Conservation (phyloP, 495 filamentous ascomycete species). For the Arthonia radiata region DNA sequence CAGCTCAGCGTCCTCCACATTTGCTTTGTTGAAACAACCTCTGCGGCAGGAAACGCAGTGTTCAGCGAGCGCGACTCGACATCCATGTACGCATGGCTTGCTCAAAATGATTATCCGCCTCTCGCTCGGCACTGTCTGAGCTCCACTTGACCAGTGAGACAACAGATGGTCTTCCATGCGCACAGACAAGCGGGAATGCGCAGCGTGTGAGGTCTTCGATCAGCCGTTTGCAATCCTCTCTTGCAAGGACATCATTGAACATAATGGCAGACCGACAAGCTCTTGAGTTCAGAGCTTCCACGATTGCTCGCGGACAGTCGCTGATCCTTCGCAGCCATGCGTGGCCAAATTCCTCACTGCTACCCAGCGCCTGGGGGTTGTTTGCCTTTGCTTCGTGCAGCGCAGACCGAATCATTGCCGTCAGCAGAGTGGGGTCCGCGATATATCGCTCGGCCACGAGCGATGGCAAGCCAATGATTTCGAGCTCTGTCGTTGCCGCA, state of each 20-base stretch:
- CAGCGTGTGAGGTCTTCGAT: conserved; percentile 37
- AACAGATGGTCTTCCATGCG: conserved; percentile 18
- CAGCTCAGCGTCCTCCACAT: too few relatives aligned
- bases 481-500: conserved; percentile 11
- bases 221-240: conserved; percentile 39
- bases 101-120: too few relatives aligned
- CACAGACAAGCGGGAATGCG: conserved; percentile 81
- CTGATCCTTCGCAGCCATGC: conserved; percentile 34
- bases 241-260: conserved; percentile 66
- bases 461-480: conserved; percentile 34
- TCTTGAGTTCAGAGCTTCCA: conserved; percentile 72
- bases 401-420: conserved; percentile 50
- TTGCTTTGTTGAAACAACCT: too few relatives aligned
- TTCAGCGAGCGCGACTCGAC: too few relatives aligned
- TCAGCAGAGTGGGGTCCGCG: conserved; percentile 38
- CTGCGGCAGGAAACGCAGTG: too few relatives aligned
- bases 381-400: conserved; percentile 19
- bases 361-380: not conserved
- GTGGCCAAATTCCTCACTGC: not conserved
- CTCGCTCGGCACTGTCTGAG: too few relatives aligned
- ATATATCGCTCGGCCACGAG: conserved; percentile 54
- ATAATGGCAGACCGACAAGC: conserved; percentile 84
- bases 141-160: conserved; percentile 17
- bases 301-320: conserved; percentile 47
- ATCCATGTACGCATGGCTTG: too few relatives aligned